A percentile compares a stretch with the other conserved stretches of the same genome.
phyloP scores from a whole-genome alignment of 352 stramenopile species.

The Peronospora tabacina region DNA sequence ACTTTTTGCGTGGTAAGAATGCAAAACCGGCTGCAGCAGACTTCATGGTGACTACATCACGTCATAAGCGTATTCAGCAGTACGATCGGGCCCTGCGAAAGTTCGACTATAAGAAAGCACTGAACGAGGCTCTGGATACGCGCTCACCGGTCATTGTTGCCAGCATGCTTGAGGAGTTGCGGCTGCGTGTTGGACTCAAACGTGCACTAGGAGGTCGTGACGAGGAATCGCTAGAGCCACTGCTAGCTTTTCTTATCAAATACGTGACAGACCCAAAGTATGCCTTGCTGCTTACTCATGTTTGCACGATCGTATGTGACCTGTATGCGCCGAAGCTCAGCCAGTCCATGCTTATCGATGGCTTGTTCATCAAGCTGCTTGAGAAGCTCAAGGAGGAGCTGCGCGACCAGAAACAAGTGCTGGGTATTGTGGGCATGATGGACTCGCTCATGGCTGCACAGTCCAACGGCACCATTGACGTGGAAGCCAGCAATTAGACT shows the following conservation, averaged over 20 bases:
- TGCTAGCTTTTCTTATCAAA: slow-evolving; percentile 92
- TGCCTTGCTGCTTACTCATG: slow-evolving; percentile 84
- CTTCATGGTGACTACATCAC: slow-evolving; percentile 69
- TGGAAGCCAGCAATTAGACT: slow-evolving; percentile 29
- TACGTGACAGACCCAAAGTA: slow-evolving; percentile 94
- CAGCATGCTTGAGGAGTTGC: slow-evolving; percentile 93
- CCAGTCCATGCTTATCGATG: slow-evolving; percentile 87
- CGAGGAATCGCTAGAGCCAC: slow-evolving; percentile 90
- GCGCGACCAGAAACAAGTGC: slow-evolving; percentile 77
- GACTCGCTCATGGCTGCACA: slow-evolving; percentile 85
- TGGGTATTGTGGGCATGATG: slow-evolving; percentile 83
- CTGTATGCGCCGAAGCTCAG: slow-evolving; percentile 91
- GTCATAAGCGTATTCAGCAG: slow-evolving; percentile 85
- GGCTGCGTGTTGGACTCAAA: slow-evolving; percentile 85
- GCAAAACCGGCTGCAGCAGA: slow-evolving; percentile 62
- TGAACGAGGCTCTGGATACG: slow-evolving; percentile 91
- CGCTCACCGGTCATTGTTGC: slow-evolving; percentile 87
- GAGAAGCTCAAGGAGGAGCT: slow-evolving; percentile 84
- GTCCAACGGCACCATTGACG: slow-evolving; percentile 48
- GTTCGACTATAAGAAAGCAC: slow-evolving; percentile 93
- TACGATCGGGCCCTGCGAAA: slow-evolving; percentile 91
- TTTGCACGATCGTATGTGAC: slow-evolving; percentile 90
- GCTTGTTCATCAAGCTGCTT: slow-evolving; percentile 91
- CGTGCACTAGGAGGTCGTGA: slow-evolving; percentile 88
- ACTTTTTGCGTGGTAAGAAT: slow-evolving; percentile 86